Base-by-base conservation (phyloP, 129 eudicot genomes). In the Kitagawia praeruptora region DNA sequence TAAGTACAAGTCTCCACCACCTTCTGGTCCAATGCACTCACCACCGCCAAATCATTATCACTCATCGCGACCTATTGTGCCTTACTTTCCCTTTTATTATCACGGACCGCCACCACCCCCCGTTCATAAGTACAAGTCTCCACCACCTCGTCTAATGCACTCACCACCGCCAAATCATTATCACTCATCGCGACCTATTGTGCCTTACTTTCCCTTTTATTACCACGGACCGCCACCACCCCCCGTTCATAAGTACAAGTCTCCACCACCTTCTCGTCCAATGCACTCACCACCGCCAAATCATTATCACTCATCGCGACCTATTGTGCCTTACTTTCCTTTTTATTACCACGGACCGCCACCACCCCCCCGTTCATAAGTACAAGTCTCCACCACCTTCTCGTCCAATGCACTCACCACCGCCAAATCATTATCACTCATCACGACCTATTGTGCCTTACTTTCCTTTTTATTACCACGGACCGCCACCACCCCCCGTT, bases 381-480 rank as follows among this genome's bases (percentile, higher is more conserved):
- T 69, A 27, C 23, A 75, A 61, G 27, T 42, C n/a, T n/a, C n/a
- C 84, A 6, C 84, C 80, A 0, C 80, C 84, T n/a, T n/a, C n/a
- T n/a, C n/a, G n/a, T n/a, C n/a, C n/a, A n/a, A n/a, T n/a, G n/a
- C n/a, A n/a, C n/a, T n/a, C n/a, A n/a, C n/a, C n/a, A n/a, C n/a
- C n/a, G n/a, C n/a, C n/a, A n/a, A n/a, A n/a, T n/a, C n/a, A n/a
- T n/a, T n/a, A n/a, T n/a, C n/a, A n/a, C n/a, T n/a, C n/a, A n/a
- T n/a, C n/a, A n/a, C n/a, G n/a, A n/a, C n/a, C n/a, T n/a, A n/a
- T n/a, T n/a, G n/a, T n/a, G n/a, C n/a, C n/a, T n/a, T n/a, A n/a
- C n/a, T n/a, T n/a, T n/a, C n/a, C n/a, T n/a, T n/a, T n/a, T n/a
- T n/a, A n/a, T n/a, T n/a, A n/a, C n/a, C n/a, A n/a, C n/a, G n/a